Evolutionary conservation across 257 asterid genomes (phyloP), one percentile per base, ranked within the genome.

Genomic region (Echium plantagineum): DNA sequence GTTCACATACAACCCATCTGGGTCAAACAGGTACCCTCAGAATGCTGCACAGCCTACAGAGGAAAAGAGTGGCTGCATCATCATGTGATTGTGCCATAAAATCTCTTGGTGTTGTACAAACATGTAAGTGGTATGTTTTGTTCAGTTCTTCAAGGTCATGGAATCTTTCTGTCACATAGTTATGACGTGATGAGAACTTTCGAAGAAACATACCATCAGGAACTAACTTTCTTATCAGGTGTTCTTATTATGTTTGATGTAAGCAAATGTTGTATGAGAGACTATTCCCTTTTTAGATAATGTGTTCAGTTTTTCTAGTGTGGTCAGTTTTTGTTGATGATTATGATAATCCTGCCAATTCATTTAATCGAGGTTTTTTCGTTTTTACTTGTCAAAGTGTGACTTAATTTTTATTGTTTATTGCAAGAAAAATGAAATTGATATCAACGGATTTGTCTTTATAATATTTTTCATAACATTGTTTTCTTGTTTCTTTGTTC

Each of bases 1-100:
- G 80, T 93, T 89, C 62, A 86, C 99, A 6, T 86, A 89, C 94
- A 84, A 86, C 70, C 98, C 98, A 3, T 78, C 94, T 0, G 98
- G 82, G 68, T 68, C 98, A 0, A 84, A 81, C 74, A 74, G 98
- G 81, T 6, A 82, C 67, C 96, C 59, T 63, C 95, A 78, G 78
- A 69, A 79, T 61, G 64, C 95, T 1, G 51, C 76, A 38, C 97
- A 75, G 52, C 91, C 87, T 22, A 20, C 85, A 0, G 99, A 89
- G 84, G 95, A 83, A 77, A 71, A 71, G 69, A 52, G 86, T 51
- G 72, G 97, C 35, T 93, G 99, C 78, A 70, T 76, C 76, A 80
- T 93, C 61, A 89, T 93, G 99, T 93, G 85, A 84, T 60, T 49
- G 56, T 47, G 5, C 21, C n/a, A 18, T 69, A 64, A 38, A 5